Base-by-base conservation (phyloP, 1,139 yeast species). In the Scheffersomyces stambukii region DNA sequence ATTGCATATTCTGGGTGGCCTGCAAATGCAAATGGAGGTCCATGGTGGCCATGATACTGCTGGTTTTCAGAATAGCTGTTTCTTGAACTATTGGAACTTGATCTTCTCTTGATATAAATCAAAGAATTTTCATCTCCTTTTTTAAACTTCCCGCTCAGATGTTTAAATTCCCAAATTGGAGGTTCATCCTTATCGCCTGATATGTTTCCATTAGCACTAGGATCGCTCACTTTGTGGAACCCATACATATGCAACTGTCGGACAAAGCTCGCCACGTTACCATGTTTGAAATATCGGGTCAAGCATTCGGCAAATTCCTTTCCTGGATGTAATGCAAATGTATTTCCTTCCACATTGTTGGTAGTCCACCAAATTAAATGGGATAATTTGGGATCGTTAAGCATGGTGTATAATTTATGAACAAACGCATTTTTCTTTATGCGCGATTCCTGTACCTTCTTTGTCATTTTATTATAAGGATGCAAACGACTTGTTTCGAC, bases 131-230 rank as follows among this genome's bases (percentile, higher is more conserved):
- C 76, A 48, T 88, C 91, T 32, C 85, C 88, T 36, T 84, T 79
- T 43, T 70, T 74, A 56, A 89, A 89, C 35, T 69, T 62, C 5
- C 93, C 95, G 22, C 80, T 75, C 25, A 83, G 77, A 49, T 89
- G 98, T 40, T 81, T 80, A 58, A 89, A 89, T 54, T 85, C 95
- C 97, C 97, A 89, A 4, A 72, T 48, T 37, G 65, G 58, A 14
- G 57, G 54, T 21, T 43, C 35, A 31, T 51, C 60, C 29, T 56
- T 48, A 27, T 53, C 57, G 22, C 19, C 7, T 6, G n/a, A 6
- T 21, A 13, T 24, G 27, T 14, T 28, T n/a, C n/a, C 21, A 15
- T 21, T 24, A 21, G 16, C 23, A 24, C 29, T 37, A 27, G 43
- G 48, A 37, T 70, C 80, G 35, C 70, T 70, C 6, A 77, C 82